These are phyloP conservation scores for Xylaria sp. DNA, from an alignment of 2,329 filamentous ascomycete species.

Conservation along the genomic window DNA sequence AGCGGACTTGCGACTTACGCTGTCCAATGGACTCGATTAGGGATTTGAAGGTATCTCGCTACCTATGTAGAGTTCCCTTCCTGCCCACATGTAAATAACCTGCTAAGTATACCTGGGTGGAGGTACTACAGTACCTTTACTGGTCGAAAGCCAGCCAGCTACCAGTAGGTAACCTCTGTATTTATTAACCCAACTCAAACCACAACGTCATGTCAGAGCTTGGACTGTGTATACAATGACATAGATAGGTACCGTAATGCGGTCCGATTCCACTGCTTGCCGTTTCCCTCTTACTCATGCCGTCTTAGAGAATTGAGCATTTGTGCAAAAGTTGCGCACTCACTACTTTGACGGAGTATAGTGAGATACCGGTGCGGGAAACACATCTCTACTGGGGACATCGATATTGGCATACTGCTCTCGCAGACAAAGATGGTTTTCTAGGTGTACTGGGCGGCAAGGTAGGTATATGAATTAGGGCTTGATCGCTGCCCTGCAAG, in stretches of 20 bases:
- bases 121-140: background rate
- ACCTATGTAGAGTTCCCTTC: background rate
- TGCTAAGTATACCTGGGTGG: background rate
- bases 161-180: too few species aligned
- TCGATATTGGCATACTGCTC: background rate
- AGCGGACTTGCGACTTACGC: background rate
- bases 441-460: background rate
- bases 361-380: background rate
- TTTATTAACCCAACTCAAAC: background rate
- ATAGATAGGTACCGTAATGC: background rate
- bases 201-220: background rate
- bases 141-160: background rate
- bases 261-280: background rate
- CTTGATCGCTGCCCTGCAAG: background rate
- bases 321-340: background rate
- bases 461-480: background rate
- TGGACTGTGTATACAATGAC: background rate
- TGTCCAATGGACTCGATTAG: background rate
- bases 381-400: background rate
- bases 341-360: background rate
- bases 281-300: background rate
- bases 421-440: background rate
- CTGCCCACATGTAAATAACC: too few species aligned
- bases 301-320: background rate
- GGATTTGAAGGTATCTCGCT: background rate